Evolutionary conservation across 768 basidiomycete genomes (phyloP), one percentile per base, ranked within the genome.

Genomic region (Sporobolomyces pararoseus): DNA sequence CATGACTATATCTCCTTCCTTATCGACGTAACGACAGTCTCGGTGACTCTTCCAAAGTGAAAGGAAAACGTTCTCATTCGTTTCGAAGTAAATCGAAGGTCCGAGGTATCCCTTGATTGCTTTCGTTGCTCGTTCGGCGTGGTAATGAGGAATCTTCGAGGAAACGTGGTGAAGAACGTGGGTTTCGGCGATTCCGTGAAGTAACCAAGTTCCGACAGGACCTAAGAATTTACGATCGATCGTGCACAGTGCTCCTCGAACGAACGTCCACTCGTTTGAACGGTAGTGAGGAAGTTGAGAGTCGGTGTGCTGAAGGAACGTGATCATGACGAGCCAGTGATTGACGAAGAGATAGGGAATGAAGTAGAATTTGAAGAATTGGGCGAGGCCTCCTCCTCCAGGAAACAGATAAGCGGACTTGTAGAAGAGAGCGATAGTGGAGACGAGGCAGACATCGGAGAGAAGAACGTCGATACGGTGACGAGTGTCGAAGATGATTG

Each of bases 241-340:
- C 17, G 95, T 99, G 55, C 89, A 82, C 61, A 98, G 86, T 21
- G 95, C 95, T 68, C 95, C 95, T 75, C 92, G 90, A 50, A 88
- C 83, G 85, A 98, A 99, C 44, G 87, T 93, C 84, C 95, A 97
- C 78, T 89, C 88, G 47, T 85, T 78, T 21, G 87, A 85, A 72
- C 90, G 89, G 84, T 96, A 97, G 81, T 97, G 95, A 54, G 94
- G 93, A 49, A 98, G 85, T 52, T 89, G 80, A n/a, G 93, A 90
- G 81, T 97, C 94, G 76, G 95, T 97, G 83, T 99, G 95, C 82
- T 99, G 95, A 57, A 97, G 84, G 88, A 91, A 97, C 53, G 70
- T 74, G 34, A 74, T 73, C 42, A 61, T 32, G 58, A 73, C 70
- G 42, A 77, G 68, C 65, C 68, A 82, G 70, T 78, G 70, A 77